Evolutionary conservation across 805 yeast genomes (phyloP), one percentile per base, ranked within the genome.

Genomic region (Tetrapisispora pingtungensis): DNA sequence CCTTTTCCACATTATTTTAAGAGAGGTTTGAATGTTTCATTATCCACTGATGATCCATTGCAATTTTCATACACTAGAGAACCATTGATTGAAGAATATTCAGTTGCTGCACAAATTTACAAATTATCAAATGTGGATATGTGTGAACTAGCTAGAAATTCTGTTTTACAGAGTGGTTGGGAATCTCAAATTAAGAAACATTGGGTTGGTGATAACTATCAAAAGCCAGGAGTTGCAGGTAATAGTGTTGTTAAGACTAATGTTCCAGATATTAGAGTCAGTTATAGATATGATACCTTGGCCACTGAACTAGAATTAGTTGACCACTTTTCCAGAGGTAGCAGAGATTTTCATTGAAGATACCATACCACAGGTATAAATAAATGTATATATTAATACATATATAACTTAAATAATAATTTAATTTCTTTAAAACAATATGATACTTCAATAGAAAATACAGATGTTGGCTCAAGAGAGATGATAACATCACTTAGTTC

Each of bases 51-150:
- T 66, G 99, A 93, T 69, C 99, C 99, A 7, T 72, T 93, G 42
- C 99, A 94, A 67, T 93, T 93, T 61, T 84, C 97, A 0, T 93
- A 88, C 67, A 93, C 99, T 28, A 80, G 94, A 58, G 99, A 93
- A 60, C 97, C 99, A 14, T 73, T 93, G 57, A 93, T 93, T 54
- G 98, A 93, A 64, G 98, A 93, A 65, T 93, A 89, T 62, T 86
- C 96, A 2, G 97, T 93, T 27, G 98, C 98, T 7, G 97, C 97
- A 0, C 97, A 93, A 65, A 93, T 93, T 53, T 93, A 89, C 72
- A 88, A 93, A 61, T 72, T 93, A 35, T 86, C 95, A 0, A 80
- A 87, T 49, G 97, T 90, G 28, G 98, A 93, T 65, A 87, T 93
- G 94, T 89, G 97, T 61, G 99, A 93, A 62, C 70, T 93, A 54